Conservation (phyloP, 2,329 filamentous ascomycete species). For the Amylocarpus encephaloides region DNA sequence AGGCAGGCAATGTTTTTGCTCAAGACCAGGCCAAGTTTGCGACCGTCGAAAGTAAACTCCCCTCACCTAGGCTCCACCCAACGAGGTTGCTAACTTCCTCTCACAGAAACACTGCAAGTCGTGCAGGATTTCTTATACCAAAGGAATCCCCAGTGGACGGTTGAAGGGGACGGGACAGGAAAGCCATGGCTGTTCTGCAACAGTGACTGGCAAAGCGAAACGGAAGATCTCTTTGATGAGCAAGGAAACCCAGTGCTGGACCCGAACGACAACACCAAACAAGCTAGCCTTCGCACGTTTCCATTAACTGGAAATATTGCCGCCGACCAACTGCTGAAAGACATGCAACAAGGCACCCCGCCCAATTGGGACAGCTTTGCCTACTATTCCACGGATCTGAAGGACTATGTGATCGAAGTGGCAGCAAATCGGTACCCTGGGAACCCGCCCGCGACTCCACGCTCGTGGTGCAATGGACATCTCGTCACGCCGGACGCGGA, state of each 20-base stretch:
- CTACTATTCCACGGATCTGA: background rate
- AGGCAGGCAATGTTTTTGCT: no score
- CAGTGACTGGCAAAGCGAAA: slow-evolving; percentile 1
- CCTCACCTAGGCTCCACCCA: background rate
- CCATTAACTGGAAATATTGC: no score
- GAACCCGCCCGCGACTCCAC: no score
- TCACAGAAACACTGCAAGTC: background rate
- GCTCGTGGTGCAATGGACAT: background rate
- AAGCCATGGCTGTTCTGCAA: slow-evolving; percentile 1
- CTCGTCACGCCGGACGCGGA: background rate
- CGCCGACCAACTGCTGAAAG: background rate
- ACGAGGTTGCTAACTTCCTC: background rate
- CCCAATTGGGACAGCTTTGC: background rate
- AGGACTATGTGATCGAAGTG: background rate
- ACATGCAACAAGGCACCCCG: background rate
- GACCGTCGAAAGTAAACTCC: no score
- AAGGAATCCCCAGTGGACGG: background rate
- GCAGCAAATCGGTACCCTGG: background rate
- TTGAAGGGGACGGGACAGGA: no score
- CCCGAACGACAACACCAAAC: background rate
- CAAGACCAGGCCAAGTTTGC: no score
- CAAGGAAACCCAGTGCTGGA: background rate
- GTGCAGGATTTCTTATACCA: background rate
- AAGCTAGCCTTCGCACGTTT: background rate
- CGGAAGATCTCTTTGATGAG: background rate